Evolutionary conservation across 176 grass and related monocot species (phyloP).

Genomic region (Dactylis glomerata): DNA sequence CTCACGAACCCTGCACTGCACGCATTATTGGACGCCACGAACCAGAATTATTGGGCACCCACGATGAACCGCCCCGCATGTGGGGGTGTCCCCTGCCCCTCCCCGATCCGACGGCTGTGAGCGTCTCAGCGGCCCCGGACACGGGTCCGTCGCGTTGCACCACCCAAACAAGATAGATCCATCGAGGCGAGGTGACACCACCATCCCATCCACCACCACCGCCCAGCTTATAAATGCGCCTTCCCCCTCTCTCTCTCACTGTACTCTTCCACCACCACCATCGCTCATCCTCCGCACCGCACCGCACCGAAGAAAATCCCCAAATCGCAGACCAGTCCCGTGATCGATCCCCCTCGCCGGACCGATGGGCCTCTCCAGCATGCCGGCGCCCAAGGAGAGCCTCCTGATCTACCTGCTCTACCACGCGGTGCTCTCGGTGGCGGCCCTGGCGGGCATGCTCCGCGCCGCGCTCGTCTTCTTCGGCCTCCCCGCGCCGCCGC

Average conservation of each 20-base stretch:
- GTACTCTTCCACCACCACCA: not conserved
- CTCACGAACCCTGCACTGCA: slow-evolving; percentile 19
- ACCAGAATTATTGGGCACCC: slow-evolving; percentile 38
- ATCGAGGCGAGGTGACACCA: not conserved
- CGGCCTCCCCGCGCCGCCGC: slow-evolving; percentile 31
- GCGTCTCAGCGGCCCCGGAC: not conserved
- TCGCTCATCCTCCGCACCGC: not conserved
- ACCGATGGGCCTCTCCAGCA: slow-evolving; percentile 77
- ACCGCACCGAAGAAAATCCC: not conserved
- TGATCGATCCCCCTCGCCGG: not conserved
- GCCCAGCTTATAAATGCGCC: slow-evolving; percentile 34
- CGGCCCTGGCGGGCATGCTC: slow-evolving; percentile 52
- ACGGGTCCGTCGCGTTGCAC: not conserved
- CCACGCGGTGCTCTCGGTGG: slow-evolving; percentile 60
- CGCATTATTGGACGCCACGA: slow-evolving; percentile 31
- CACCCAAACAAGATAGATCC: slow-evolving; percentile 11
- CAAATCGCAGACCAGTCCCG: slow-evolving; percentile 29
- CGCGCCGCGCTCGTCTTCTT: slow-evolving; percentile 49
- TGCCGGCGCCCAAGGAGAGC: slow-evolving; percentile 75
- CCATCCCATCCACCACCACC: no score
- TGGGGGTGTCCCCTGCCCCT: not conserved
- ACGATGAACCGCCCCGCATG: slow-evolving; percentile 27
- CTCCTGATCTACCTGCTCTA: slow-evolving; percentile 64
- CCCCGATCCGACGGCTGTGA: not conserved
- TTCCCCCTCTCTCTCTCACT: not conserved